A percentile compares a stretch with the other conserved stretches of the same genome.
Evolutionary conservation across 2,329 filamentous ascomycete species (phyloP).

Genomic region (Fusarium goolgardi): DNA sequence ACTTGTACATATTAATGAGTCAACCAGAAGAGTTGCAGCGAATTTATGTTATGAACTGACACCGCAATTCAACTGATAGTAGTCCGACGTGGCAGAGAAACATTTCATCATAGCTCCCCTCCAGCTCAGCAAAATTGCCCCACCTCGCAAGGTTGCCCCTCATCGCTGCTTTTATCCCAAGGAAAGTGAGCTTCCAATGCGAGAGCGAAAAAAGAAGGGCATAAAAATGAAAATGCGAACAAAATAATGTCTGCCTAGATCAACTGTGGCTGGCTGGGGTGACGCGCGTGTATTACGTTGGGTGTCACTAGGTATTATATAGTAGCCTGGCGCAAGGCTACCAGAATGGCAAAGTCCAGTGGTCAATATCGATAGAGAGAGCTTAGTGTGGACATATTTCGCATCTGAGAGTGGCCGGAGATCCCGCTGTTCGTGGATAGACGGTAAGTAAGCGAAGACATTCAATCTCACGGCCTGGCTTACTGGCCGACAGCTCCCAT

Average conservation of each 20-base stretch:
- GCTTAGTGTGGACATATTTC: conserved; percentile 40
- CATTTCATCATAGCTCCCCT: conserved; percentile 48
- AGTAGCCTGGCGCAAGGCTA: conserved; percentile 39
- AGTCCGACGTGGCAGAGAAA: conserved; percentile 41
- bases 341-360: conserved; percentile 17
- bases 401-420: conserved; percentile 35
- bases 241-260: conserved; percentile 3
- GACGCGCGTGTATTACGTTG: conserved; percentile 38
- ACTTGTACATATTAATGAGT: conserved; percentile 3
- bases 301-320: conserved; percentile 14
- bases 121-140: conserved; percentile 59
- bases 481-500: conserved; percentile 37
- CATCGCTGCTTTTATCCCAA: conserved; percentile 68
- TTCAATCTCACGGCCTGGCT: conserved; percentile 31
- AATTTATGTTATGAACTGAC: background rate
- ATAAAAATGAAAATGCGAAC: conserved; percentile 9
- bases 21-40: background rate
- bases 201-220: conserved; percentile 22
- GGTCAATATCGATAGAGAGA: conserved; percentile 32
- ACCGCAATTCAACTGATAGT: conserved; percentile 22
- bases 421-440: conserved; percentile 28
- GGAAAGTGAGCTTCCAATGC: conserved; percentile 15
- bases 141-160: conserved; percentile 64
- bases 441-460: conserved; percentile 33
- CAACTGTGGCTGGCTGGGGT: conserved; percentile 18